Evolutionary conservation across 108 stramenopile species (phyloP).

Genomic region (Nitzschia palea): DNA sequence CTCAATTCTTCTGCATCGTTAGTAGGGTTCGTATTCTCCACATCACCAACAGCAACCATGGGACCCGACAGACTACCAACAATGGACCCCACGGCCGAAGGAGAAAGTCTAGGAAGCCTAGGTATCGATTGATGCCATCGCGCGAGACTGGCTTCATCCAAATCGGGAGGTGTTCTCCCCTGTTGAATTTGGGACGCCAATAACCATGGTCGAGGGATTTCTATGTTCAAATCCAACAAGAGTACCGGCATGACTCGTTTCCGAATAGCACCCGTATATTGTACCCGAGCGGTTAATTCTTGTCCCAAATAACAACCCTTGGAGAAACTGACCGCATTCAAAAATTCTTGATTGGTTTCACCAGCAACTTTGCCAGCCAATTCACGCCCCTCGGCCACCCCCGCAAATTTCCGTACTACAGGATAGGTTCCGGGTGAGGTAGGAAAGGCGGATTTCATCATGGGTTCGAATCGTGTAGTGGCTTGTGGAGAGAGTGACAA

Average conservation of each 20-base stretch:
- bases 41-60: conserved; percentile 27
- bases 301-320: conserved; percentile 99
- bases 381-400: conserved; percentile 88
- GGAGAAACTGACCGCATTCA: conserved; percentile 86
- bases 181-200: conserved; percentile 68
- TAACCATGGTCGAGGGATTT: conserved; percentile 77
- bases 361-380: conserved; percentile 75
- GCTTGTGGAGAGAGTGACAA: conserved; percentile 46
- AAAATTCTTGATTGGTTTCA: conserved; percentile 92
- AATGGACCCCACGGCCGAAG: conserved; percentile 61
- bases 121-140: conserved; percentile 34
- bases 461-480: conserved; percentile 20
- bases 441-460: conserved; percentile 64
- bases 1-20: conserved; percentile 41
- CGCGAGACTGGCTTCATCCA: conserved; percentile 1
- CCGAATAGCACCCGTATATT: conserved; percentile 90
- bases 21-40: conserved; percentile 19
- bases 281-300: conserved; percentile 94
- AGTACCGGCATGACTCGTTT: conserved; percentile 91
- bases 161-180: conserved; percentile 16
- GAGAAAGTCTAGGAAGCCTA: conserved; percentile 70
- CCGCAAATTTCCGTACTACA: conserved; percentile 65
- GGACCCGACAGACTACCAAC: conserved; percentile 74
- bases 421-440: conserved; percentile 61
- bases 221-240: conserved; percentile 64